These are phyloP conservation scores for Rosa chinensis DNA, from an alignment of 306 rosid genomes.

Conservation along the genomic window DNA sequence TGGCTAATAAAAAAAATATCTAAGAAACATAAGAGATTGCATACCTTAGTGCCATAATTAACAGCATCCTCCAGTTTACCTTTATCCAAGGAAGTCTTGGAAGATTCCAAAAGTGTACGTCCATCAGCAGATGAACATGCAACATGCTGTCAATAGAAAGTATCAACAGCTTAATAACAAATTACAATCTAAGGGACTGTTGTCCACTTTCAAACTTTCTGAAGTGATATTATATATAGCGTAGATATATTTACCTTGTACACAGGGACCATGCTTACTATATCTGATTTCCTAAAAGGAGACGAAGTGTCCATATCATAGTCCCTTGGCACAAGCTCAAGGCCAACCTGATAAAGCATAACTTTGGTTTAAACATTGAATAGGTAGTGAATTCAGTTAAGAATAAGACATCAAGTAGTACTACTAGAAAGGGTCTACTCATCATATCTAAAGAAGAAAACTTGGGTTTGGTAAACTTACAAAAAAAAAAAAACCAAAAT, in stretches of 20 bases:
- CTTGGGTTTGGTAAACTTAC: background rate
- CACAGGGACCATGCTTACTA: slow-evolving; percentile 89
- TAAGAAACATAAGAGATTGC: slow-evolving; percentile 5
- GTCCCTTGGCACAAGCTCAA: slow-evolving; percentile 92
- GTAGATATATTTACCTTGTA: slow-evolving; percentile 61
- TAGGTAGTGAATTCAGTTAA: slow-evolving; percentile 13
- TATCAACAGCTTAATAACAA: background rate
- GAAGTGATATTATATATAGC: background rate
- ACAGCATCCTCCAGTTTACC: slow-evolving; percentile 99
- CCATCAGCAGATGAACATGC: slow-evolving; percentile 99
- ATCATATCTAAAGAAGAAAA: background rate
- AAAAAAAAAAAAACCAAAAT: background rate
- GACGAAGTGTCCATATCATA: slow-evolving; percentile 70
- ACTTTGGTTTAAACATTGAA: slow-evolving; percentile 17
- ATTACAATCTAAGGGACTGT: slow-evolving; percentile 12
- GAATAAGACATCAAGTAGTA: background rate
- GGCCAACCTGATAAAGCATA: slow-evolving; percentile 76
- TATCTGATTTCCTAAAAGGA: slow-evolving; percentile 77
- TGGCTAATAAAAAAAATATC: background rate
- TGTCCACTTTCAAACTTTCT: background rate
- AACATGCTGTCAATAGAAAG: slow-evolving; percentile 63
- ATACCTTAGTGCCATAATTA: slow-evolving; percentile 92
- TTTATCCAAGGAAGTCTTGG: slow-evolving; percentile 94
- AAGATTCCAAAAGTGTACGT: slow-evolving; percentile 89
- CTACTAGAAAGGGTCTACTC: slow-evolving; percentile 6